These are phyloP conservation scores for Scedosporium aurantiacum DNA, from an alignment of 2,329 filamentous ascomycete species.

Conservation along the genomic window DNA sequence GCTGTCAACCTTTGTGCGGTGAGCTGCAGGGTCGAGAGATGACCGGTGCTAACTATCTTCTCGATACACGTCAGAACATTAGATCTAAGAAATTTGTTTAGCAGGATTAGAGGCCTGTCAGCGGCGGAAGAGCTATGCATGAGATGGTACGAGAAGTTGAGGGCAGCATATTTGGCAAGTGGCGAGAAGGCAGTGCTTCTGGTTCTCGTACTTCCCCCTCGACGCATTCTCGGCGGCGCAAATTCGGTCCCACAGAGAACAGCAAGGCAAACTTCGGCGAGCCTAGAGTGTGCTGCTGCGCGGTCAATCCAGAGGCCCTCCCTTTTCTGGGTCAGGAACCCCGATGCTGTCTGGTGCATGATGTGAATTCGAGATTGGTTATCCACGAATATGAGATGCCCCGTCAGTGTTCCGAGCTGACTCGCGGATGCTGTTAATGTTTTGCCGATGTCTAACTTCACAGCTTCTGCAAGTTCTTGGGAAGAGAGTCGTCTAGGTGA, in stretches of 20 bases:
- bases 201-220: neutral
- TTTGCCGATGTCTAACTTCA: slow-evolving; percentile 5
- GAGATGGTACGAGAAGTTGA: slow-evolving; percentile 4
- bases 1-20: neutral
- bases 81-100: neutral
- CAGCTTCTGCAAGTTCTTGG: slow-evolving; percentile 4
- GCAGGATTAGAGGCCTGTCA: neutral
- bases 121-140: neutral
- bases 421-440: neutral
- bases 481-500: neutral
- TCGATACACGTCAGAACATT: neutral
- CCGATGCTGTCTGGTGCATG: neutral
- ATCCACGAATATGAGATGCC: neutral
- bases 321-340: neutral
- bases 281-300: neutral
- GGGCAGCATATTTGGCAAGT: neutral
- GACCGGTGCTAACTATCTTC: neutral
- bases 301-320: neutral
- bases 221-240: neutral
- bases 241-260: neutral
- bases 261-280: neutral
- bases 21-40: neutral
- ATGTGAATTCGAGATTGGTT: neutral
- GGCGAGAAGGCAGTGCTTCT: neutral
- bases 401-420: neutral